Base-by-base conservation (phyloP, 2,329 filamentous ascomycete genomes). In the Didymella arachidicola region DNA sequence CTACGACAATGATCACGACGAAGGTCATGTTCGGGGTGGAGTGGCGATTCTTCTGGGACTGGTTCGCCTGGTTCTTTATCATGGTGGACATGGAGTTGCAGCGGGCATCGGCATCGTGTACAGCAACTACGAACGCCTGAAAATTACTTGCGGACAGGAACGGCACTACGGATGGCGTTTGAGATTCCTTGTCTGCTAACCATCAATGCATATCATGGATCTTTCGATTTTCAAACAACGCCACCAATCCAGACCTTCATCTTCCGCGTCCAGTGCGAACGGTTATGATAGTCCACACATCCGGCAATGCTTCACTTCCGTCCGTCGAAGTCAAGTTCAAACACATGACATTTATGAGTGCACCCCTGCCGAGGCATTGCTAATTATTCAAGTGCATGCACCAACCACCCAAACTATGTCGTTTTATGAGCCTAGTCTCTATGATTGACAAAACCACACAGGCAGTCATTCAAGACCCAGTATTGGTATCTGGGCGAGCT, bases 131-230 rank as follows among this genome's bases (percentile, higher is more conserved):
- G 69, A 72, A 72, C 70, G 72, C 70, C 71, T 76, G 68, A 70
- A 77, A 74, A 75, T 63, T 66, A 72, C 70, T 74, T 73, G 72
- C 71, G 70, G 59, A 70, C 66, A 67, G 72, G 69, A 65, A 67
- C 63, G 66, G 71, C 72, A 75, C 73, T 71, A 73, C 70, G 72
- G 73, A 70, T 72, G 74, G 74, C 74, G 74, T 77, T 76, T 71
- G 66, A 76, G 72, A 73, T 72, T 69, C 66, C 66, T 72, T 69
- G 69, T 72, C 67, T 73, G 66, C 72, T 75, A 70, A 75, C 70
- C 73, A 72, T 70, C 69, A 72, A 76, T 76, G 74, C 74, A 77
- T 76, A 75, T 73, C 72, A 76, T 74, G 72, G 72, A 72, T 70
- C 70, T 74, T 70, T 71, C 59, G 63, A 70, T 67, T 70, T 56